Evolutionary conservation across 257 asterid genomes (phyloP).

Genomic region (Lithospermum erythrorhizon): DNA sequence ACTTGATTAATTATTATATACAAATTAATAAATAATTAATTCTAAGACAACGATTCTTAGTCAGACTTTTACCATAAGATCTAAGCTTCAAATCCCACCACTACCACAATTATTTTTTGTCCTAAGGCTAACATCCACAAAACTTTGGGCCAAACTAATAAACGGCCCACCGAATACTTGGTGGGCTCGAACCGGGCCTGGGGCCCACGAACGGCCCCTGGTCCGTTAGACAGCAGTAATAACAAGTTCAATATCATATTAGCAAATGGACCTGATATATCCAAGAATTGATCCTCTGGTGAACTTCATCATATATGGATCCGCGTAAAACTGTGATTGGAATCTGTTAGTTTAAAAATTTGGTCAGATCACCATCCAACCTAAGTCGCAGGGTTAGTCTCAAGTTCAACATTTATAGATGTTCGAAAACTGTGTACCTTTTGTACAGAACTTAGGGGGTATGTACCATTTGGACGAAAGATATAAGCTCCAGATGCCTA

Average conservation of each 20-base stretch:
- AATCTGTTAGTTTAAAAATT: slow-evolving; percentile 26
- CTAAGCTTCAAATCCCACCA: too few species aligned
- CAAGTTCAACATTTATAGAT: neutral
- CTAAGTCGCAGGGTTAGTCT: neutral
- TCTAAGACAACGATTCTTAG: too few species aligned
- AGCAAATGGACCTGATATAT: slow-evolving; percentile 57
- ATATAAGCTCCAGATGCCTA: slow-evolving; percentile 94
- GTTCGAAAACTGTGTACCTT: slow-evolving; percentile 33
- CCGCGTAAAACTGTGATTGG: slow-evolving; percentile 59
- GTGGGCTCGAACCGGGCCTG: too few species aligned
- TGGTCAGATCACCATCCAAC: slow-evolving; percentile 11
- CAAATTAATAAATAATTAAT: too few species aligned
- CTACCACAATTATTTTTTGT: too few species aligned
- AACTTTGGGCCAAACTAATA: too few species aligned
- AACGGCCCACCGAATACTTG: too few species aligned
- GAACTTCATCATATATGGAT: slow-evolving; percentile 86
- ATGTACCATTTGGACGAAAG: slow-evolving; percentile 79
- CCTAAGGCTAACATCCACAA: too few species aligned
- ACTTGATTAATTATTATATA: too few species aligned
- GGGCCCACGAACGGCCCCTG: too few species aligned
- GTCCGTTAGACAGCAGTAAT: too few species aligned
- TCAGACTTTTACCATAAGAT: too few species aligned
- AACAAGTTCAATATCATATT: slow-evolving; percentile 7
- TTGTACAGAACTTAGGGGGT: slow-evolving; percentile 27
- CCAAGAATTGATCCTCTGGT: slow-evolving; percentile 75